These are phyloP conservation scores for Teunomyces cretensis DNA, from an alignment of 805 yeast species.

Conservation along the genomic window DNA sequence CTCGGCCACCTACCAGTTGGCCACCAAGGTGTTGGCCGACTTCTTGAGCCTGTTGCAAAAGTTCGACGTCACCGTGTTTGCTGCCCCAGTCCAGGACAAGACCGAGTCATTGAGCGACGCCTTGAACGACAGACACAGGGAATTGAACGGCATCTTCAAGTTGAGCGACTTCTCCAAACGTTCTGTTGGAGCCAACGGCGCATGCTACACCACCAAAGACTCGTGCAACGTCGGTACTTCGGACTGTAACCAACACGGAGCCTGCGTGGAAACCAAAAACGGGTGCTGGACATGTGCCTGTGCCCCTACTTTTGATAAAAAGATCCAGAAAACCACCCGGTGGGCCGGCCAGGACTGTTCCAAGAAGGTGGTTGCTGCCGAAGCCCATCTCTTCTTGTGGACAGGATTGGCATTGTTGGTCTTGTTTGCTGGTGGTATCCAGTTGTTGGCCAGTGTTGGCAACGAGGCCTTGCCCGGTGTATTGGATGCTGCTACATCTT, in stretches of 20 bases:
- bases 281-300: slow-evolving; percentile 54
- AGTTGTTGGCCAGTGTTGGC: slow-evolving; percentile 54
- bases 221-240: slow-evolving; percentile 48
- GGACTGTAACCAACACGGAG: slow-evolving; percentile 55
- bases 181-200: slow-evolving; percentile 10
- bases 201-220: slow-evolving; percentile 45
- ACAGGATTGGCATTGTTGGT: slow-evolving; percentile 49
- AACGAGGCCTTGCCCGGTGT: slow-evolving; percentile 67
- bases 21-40: slow-evolving; percentile 32
- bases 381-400: slow-evolving; percentile 72
- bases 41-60: slow-evolving; percentile 14
- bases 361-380: slow-evolving; percentile 64
- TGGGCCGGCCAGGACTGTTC: slow-evolving; percentile 64
- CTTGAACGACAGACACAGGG: slow-evolving; percentile 14
- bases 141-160: slow-evolving; percentile 15
- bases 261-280: slow-evolving; percentile 39
- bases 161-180: slow-evolving; percentile 15
- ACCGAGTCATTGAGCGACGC: slow-evolving; percentile 10
- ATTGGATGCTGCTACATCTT: slow-evolving; percentile 55
- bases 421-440: slow-evolving; percentile 51
- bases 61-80: slow-evolving; percentile 21
- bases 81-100: slow-evolving; percentile 11
- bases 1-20: slow-evolving; percentile 41
- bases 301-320: slow-evolving; percentile 41
- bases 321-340: slow-evolving; percentile 44